phyloP scores from a whole-genome alignment of 2,329 filamentous ascomycete genomes.

The Aspergillus alliaceus region DNA sequence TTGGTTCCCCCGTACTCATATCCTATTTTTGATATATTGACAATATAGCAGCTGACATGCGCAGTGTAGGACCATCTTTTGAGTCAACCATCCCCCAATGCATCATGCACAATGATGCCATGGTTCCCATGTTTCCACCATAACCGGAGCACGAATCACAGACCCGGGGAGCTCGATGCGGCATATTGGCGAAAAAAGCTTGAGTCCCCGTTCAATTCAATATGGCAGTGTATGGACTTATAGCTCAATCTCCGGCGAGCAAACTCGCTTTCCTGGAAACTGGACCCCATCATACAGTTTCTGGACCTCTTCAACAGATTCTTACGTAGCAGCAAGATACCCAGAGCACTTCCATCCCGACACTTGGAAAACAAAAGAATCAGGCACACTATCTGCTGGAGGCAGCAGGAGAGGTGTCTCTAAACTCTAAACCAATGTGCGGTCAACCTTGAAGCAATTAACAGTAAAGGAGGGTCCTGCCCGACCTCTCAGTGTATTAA shows the following conservation, averaged over 20 bases:
- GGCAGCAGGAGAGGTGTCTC: no score
- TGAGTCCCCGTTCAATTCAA: slow-evolving; percentile 6
- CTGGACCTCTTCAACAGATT: background rate
- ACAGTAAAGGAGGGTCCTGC: no score
- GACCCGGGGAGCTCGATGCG: background rate
- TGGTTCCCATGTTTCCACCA: slow-evolving; percentile 1
- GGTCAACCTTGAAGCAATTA: no score
- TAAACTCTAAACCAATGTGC: no score
- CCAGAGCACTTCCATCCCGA: background rate
- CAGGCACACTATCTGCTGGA: background rate
- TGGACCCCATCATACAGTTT: slow-evolving; percentile 8
- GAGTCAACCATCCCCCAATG: background rate
- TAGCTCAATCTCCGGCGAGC: background rate
- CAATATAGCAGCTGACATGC: background rate
- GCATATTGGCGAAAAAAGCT: slow-evolving; percentile 9
- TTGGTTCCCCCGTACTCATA: background rate
- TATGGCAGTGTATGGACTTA: background rate
- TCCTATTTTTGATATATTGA: background rate
- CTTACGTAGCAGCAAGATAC: background rate
- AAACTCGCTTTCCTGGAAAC: slow-evolving; percentile 5
- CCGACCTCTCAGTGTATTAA: slow-evolving; percentile 42
- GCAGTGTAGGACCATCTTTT: no score
- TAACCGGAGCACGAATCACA: background rate
- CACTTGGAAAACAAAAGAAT: background rate
- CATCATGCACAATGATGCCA: background rate